Base-by-base conservation (phyloP, 2,329 filamentous ascomycete species). In the Pseudocercospora fuligena region DNA sequence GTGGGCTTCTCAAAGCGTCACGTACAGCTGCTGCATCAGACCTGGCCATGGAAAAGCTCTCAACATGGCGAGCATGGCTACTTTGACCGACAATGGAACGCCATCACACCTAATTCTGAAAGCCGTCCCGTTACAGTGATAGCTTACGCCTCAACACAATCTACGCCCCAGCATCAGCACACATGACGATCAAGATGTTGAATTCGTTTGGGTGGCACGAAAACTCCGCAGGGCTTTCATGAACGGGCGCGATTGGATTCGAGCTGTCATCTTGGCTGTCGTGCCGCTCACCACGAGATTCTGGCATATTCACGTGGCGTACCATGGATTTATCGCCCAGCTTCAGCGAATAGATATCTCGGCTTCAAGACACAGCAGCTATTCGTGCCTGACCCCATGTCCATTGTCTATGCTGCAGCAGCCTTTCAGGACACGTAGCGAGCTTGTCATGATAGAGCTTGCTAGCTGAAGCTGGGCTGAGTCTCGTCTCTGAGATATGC, bases 301-400 rank as follows among this genome's bases (percentile, higher is more conserved):
- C 47, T 51, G n/a, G 47, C 47, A 51, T 51, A 27, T 51, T 51
- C 19, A 51, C 5, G 25, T 53, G 49, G 49, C 49, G 49, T 53
- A 53, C 49, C 49, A 53, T 9, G 23, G 49, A 53, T 29, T 12
- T 16, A 9, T 6, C 3, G 23, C 49, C 49, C 49, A 53, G 49
- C 49, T 53, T 36, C 49, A 27, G 23, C 49, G 23, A 53, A 23
- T 27, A 16, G 23, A 19, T 12, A 21, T 21, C 21, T 23, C 46
- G n/a, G 21, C 12, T 47, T 14, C n/a, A 23, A 21, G n/a, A 19
- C 46, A 46, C 40, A 8, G 40, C 40, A 46, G 40, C 40, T 46
- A 4, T n/a, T 11, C 16, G n/a, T 11, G 5, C 9, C 47, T 51
- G 47, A 11, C 47, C n/a, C 47, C 47, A 51, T 19, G 14, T 12